These are phyloP conservation scores for Talaromyces amestolkiae DNA, from an alignment of 2,329 filamentous ascomycete genomes.

Conservation along the genomic window DNA sequence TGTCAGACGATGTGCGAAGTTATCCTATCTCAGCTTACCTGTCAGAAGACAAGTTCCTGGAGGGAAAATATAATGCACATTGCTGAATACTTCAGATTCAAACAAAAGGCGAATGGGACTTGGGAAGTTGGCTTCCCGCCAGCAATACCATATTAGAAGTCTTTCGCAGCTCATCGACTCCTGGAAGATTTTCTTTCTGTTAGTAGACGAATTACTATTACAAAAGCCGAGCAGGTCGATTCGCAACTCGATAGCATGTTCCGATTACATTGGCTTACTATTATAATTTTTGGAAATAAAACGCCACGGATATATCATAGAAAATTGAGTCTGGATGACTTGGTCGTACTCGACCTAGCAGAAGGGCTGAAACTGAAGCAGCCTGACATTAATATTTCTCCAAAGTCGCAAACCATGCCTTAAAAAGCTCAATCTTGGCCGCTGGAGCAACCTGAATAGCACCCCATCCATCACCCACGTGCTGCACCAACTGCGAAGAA, in stretches of 20 bases:
- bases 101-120: not conserved
- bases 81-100: not conserved
- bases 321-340: no score
- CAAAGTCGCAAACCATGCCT: not conserved
- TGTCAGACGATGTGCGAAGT: conserved; percentile 4
- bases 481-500: not conserved
- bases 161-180: no score
- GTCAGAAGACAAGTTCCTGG: not conserved
- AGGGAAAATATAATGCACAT: conserved; percentile 5
- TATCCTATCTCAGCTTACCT: conserved; percentile 5
- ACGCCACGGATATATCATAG: no score
- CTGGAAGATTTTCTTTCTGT: no score
- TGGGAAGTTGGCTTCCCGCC: conserved; percentile 11
- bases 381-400: not conserved
- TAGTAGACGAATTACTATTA: no score
- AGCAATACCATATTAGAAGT: no score
- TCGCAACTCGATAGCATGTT: no score
- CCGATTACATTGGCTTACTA: no score
- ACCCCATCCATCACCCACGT: not conserved
- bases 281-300: no score
- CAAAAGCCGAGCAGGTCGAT: no score
- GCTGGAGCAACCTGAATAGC: not conserved
- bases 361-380: no score
- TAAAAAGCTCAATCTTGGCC: not conserved
- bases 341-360: no score